A percentile compares a stretch with the other conserved stretches of the same genome.
Evolutionary conservation across 2,329 filamentous ascomycete species (phyloP).

Genomic region (Emergomyces africanus): DNA sequence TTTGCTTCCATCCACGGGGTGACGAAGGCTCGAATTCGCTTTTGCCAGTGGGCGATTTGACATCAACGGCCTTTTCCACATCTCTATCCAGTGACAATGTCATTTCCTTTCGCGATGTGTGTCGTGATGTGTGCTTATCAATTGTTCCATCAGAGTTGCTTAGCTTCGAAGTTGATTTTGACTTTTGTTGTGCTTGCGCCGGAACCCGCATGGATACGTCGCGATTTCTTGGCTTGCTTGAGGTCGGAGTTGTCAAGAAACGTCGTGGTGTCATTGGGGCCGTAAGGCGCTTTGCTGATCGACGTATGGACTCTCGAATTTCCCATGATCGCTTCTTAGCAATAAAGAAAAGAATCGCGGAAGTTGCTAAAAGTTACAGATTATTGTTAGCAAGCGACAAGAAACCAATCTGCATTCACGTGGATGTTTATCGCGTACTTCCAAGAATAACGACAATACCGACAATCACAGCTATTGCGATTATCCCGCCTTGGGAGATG

Average conservation of each 20-base stretch:
- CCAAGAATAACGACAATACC: constrained; percentile 54
- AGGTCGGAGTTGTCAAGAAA: not conserved
- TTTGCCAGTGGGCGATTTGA: constrained; percentile 1
- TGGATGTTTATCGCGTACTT: constrained; percentile 38
- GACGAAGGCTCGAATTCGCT: not conserved
- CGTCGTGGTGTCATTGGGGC: constrained; percentile 9
- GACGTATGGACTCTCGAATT: constrained; percentile 56
- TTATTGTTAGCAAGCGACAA: not conserved
- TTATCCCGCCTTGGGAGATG: constrained; percentile 55
- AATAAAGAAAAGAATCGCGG: constrained; percentile 58
- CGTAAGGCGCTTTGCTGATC: constrained; percentile 43
- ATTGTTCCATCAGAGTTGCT: not conserved
- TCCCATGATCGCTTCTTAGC: constrained; percentile 81
- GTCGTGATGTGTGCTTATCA: not conserved
- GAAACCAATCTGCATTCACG: not conserved
- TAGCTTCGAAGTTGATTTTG: not conserved
- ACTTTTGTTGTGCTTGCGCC: not conserved
- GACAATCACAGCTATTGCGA: constrained; percentile 64
- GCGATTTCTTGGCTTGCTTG: not conserved
- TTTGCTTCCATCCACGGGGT: not conserved
- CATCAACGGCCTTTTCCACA: constrained; percentile 1
- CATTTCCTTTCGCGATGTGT: not conserved
- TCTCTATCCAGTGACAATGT: not conserved
- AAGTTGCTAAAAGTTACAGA: constrained; percentile 39
- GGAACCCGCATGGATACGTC: not conserved